Evolutionary conservation across 108 stramenopile genomes (phyloP).

Genomic region (Fistulifera solaris): DNA sequence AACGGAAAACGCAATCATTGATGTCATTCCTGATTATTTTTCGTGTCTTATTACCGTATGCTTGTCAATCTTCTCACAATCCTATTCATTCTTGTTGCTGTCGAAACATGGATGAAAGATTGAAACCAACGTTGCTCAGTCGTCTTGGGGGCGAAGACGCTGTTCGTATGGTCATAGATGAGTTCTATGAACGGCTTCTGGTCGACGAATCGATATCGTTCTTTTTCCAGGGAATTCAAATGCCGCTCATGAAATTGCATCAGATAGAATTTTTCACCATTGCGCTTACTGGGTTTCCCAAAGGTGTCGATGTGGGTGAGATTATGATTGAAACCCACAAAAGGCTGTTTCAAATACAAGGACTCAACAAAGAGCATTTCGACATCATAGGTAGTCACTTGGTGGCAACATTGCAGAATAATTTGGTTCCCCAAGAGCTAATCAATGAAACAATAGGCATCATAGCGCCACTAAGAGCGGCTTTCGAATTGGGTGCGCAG

Average conservation of each 20-base stretch:
- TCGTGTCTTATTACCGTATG: too few relatives aligned
- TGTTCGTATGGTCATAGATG: not conserved
- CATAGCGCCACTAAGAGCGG: conserved; percentile 11
- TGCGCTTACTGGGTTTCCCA: conserved; percentile 4
- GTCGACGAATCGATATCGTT: conserved; percentile 6
- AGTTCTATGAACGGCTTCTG: conserved; percentile 8
- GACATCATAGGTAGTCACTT: conserved; percentile 21
- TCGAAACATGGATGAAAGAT: too few relatives aligned
- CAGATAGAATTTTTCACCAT: conserved; percentile 12
- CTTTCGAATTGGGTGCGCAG: conserved; percentile 18
- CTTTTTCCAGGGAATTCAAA: conserved; percentile 10
- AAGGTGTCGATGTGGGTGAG: conserved; percentile 5
- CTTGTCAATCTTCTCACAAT: too few relatives aligned
- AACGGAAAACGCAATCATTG: too few relatives aligned
- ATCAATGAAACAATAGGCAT: conserved; percentile 16
- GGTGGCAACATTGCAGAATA: conserved; percentile 3
- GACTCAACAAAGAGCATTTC: conserved; percentile 19
- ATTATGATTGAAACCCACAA: conserved; percentile 8
- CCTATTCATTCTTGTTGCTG: too few relatives aligned
- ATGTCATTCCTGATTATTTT: too few relatives aligned
- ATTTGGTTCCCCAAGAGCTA: conserved; percentile 5
- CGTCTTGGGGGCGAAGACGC: conserved; percentile 9
- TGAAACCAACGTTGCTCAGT: not conserved
- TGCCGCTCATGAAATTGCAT: conserved; percentile 11
- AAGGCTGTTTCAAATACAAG: conserved; percentile 10